Base-by-base conservation (phyloP, 352 stramenopile genomes). In the Globisporangium abappressorium region DNA sequence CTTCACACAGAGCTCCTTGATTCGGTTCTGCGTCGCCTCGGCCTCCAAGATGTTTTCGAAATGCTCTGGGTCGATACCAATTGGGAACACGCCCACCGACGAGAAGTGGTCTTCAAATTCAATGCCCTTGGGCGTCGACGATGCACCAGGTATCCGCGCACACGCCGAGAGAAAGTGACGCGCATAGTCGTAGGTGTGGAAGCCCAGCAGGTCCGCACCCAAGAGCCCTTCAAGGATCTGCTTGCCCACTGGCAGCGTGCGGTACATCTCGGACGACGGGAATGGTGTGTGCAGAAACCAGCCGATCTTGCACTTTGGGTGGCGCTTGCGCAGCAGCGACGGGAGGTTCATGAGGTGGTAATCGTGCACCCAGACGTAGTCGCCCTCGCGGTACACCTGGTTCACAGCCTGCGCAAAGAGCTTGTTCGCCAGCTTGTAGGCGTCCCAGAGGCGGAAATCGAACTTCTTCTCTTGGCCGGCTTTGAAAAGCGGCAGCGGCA, bases 221-320 rank as follows among this genome's bases (percentile, higher is more conserved):
- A 97, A 65, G 12, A 96, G 83, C 5, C 90, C 90, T 4, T 82
- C 77, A 9, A 97, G 67, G 56, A 94, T 67, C 71, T 94, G 78
- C 12, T 84, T 78, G 0, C 87, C 85, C 62, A 95, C 87, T 0
- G 90, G 90, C 4, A 97, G 66, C 5, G 90, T 89, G 26, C 80
- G 84, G 64, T 96, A 97, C 36, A 97, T 88, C 33, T 95, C 89
- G 15, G 80, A 94, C 6, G 86, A 85, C 24, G 90, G 90, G 60
- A 97, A 97, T 8, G 90, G 90, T 51, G 87, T 96, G 72, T 97
- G 90, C 47, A 97, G 71, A 69, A 96, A 97, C 86, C 86, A 97
- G 5, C 85, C 90, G 68, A 97, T 95, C 30, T 88, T 73, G 64
- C 80, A 89, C n/a, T 71, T 65, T 49, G 87, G 84, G 49, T 93